These are phyloP conservation scores for Calocybe gambosa DNA, from an alignment of 1,284 basidiomycete species.

Conservation along the genomic window DNA sequence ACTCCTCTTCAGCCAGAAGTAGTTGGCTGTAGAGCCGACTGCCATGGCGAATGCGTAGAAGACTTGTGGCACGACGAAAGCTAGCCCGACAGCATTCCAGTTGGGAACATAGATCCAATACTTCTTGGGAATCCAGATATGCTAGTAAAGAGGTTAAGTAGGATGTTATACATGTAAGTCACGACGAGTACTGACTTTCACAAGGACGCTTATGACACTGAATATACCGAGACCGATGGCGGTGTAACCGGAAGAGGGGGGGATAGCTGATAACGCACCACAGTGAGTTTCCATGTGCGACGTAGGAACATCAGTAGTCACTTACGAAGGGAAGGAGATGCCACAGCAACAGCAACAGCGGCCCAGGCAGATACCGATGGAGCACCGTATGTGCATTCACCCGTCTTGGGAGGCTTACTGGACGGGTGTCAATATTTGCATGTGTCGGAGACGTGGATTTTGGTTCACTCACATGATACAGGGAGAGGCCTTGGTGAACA, in stretches of 20 bases:
- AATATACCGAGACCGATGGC: constrained; percentile 51
- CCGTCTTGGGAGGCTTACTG: constrained; percentile 12
- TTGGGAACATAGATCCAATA: constrained; percentile 56
- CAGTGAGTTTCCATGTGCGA: background rate
- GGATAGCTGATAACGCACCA: constrained; percentile 33
- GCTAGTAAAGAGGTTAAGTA: constrained; percentile 17
- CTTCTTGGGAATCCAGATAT: constrained; percentile 47
- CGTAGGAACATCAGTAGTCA: no score
- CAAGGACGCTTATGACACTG: constrained; percentile 40
- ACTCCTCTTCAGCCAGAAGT: constrained; percentile 44
- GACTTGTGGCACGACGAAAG: constrained; percentile 46
- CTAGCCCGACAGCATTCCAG: constrained; percentile 57
- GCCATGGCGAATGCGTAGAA: constrained; percentile 49
- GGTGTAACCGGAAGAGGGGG: constrained; percentile 55
- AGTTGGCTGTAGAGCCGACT: constrained; percentile 37
- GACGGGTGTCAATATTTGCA: background rate
- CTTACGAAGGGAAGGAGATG: constrained; percentile 39
- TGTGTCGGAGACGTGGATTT: background rate
- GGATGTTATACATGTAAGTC: background rate
- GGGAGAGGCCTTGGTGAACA: constrained; percentile 61
- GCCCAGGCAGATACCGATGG: constrained; percentile 60
- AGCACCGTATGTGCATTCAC: constrained; percentile 48
- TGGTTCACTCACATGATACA: constrained; percentile 53
- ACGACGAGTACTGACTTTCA: constrained; percentile 28
- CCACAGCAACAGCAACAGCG: constrained; percentile 55